phyloP scores from a whole-genome alignment of 768 basidiomycete species.

The Sutorius australiensis region DNA sequence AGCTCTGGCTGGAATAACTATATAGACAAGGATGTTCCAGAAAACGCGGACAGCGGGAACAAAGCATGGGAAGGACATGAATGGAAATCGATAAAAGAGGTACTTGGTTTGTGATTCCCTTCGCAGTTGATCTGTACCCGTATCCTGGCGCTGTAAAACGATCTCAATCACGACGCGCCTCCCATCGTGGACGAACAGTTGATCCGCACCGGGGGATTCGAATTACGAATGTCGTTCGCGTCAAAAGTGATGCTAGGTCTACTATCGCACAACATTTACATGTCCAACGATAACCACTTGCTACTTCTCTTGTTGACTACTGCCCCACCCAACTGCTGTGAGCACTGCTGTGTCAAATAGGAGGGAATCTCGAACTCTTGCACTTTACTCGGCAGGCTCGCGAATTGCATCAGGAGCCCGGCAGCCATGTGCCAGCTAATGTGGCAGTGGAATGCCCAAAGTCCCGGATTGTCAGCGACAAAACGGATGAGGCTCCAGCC shows the following conservation, averaged over 20 bases:
- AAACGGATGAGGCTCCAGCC: conserved; percentile 39
- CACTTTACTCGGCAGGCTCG: conserved; percentile 34
- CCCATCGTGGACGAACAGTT: background rate
- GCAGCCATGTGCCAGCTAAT: conserved; percentile 39
- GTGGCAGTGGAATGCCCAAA: conserved; percentile 48
- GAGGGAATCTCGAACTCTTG: conserved; percentile 34
- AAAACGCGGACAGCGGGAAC: conserved; percentile 31
- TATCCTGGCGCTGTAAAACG: background rate
- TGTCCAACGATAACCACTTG: conserved; percentile 16
- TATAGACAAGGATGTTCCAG: conserved; percentile 27
- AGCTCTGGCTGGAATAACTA: conserved; percentile 36
- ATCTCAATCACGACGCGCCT: background rate
- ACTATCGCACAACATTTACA: conserved; percentile 1
- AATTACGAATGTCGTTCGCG: background rate
- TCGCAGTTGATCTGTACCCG: background rate
- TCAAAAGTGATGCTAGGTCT: background rate
- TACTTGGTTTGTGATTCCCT: conserved; percentile 20
- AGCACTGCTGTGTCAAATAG: conserved; percentile 34
- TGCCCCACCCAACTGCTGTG: conserved; percentile 27
- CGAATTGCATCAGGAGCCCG: conserved; percentile 40
- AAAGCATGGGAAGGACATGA: conserved; percentile 32
- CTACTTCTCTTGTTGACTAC: conserved; percentile 18
- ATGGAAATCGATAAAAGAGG: conserved; percentile 31
- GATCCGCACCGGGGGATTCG: background rate
- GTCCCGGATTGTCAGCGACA: conserved; percentile 41